Conservation (phyloP, 2,329 filamentous ascomycete species). For the Colletotrichum tofieldiae region DNA sequence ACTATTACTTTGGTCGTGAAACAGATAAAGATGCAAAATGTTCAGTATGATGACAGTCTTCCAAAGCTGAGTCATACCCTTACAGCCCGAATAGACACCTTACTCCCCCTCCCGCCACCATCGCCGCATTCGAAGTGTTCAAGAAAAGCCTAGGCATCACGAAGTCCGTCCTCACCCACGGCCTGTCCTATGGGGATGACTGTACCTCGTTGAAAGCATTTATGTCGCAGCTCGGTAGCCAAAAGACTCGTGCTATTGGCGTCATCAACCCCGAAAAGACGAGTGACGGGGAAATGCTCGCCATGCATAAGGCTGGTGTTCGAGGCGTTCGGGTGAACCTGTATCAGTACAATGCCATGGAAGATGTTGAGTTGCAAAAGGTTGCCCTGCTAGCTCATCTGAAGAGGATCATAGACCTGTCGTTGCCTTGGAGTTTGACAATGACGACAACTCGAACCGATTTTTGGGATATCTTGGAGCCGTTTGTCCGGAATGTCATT, state of each 20-base stretch:
- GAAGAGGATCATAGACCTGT: slow-evolving; percentile 43
- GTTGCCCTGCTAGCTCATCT: slow-evolving; percentile 50
- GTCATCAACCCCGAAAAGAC: slow-evolving; percentile 51
- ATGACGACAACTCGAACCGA: slow-evolving; percentile 52
- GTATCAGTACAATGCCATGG: slow-evolving; percentile 55
- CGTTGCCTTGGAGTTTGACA: slow-evolving; percentile 50
- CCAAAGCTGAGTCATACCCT: slow-evolving; percentile 27
- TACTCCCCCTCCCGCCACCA: slow-evolving; percentile 15
- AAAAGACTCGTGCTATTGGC: slow-evolving; percentile 49
- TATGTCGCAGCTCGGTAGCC: slow-evolving; percentile 47
- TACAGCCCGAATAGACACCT: slow-evolving; percentile 32
- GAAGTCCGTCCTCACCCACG: slow-evolving; percentile 55
- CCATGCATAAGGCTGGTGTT: slow-evolving; percentile 50
- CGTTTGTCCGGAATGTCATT: slow-evolving; percentile 46
- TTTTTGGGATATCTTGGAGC: slow-evolving; percentile 48
- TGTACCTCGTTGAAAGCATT: slow-evolving; percentile 53
- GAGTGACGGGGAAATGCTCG: slow-evolving; percentile 45
- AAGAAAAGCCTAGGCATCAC: slow-evolving; percentile 47
- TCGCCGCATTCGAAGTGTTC: slow-evolving; percentile 41
- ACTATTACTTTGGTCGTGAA: background rate
- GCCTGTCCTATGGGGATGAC: slow-evolving; percentile 55
- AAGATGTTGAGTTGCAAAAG: slow-evolving; percentile 54
- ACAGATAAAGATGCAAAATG: background rate
- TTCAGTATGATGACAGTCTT: background rate
- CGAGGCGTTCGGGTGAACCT: slow-evolving; percentile 55